Evolutionary conservation across 2,329 filamentous ascomycete genomes (phyloP).

Genomic region (Orbilia brochopaga): DNA sequence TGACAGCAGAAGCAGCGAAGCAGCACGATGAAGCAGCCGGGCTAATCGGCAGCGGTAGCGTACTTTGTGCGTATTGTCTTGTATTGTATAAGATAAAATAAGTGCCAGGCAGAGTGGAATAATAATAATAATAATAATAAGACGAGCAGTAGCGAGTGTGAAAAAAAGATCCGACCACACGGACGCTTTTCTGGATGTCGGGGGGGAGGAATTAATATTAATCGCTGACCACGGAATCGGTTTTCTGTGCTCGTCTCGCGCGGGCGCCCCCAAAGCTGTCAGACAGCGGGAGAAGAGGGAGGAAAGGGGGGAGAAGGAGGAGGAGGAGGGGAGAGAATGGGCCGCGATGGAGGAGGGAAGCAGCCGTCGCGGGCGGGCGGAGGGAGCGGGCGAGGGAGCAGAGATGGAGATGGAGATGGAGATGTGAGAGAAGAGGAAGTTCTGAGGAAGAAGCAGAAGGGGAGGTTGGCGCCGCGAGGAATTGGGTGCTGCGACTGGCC

Average conservation of each 20-base stretch:
- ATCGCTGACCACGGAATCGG: background rate
- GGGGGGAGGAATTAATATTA: background rate
- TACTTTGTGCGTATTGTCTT: too few species aligned
- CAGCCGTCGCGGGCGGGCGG: conserved; percentile 22
- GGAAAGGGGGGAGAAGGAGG: conserved; percentile 37
- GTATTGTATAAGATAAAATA: too few species aligned
- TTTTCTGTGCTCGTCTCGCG: too few species aligned
- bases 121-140: too few species aligned
- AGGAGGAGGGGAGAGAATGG: conserved; percentile 40
- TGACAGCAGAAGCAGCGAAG: background rate
- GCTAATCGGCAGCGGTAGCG: too few species aligned
- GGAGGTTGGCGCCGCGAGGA: conserved; percentile 27
- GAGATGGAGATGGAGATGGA: conserved; percentile 33
- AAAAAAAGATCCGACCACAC: conserved; percentile 6
- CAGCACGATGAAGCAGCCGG: background rate
- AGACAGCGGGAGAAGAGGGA: conserved; percentile 16
- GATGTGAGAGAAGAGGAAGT: conserved; percentile 34
- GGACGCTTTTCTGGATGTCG: background rate
- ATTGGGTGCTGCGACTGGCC: conserved; percentile 17
- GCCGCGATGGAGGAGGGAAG: conserved; percentile 21
- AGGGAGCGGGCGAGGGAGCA: too few species aligned
- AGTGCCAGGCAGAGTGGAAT: background rate
- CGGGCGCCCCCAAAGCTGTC: background rate
- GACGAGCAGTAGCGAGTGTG: background rate
- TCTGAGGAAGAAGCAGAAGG: background rate